Percentiles rank a stretch among this genome's conserved stretches.
Conservation (phyloP, 2,329 filamentous ascomycete genomes). For the Fusarium tjaetaba region DNA sequence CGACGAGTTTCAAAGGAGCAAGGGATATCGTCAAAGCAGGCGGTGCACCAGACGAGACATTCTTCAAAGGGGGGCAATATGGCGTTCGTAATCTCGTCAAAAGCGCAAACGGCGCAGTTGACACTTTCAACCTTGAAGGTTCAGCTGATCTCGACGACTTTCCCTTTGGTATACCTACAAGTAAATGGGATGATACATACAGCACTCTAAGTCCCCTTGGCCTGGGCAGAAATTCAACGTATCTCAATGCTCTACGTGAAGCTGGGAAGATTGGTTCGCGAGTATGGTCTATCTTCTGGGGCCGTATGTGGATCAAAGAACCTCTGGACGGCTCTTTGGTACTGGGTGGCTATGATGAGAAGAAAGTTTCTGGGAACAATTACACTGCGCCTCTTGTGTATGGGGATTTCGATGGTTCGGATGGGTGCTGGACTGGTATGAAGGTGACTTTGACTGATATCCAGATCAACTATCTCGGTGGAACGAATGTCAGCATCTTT, state of each 20-base stretch:
- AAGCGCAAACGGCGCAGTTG: conserved; percentile 36
- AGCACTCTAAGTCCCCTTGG: conserved; percentile 44
- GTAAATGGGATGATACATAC: conserved; percentile 43
- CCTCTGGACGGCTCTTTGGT: conserved; percentile 46
- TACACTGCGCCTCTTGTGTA: conserved; percentile 40
- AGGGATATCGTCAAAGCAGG: conserved; percentile 30
- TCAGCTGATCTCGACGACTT: conserved; percentile 3
- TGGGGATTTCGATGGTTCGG: conserved; percentile 17
- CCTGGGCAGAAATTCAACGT: conserved; percentile 46
- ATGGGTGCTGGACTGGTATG: conserved; percentile 39
- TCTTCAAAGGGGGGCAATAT: conserved; percentile 27
- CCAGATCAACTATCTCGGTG: conserved; percentile 43
- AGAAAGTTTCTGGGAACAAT: conserved; percentile 45
- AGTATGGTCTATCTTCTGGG: conserved; percentile 52
- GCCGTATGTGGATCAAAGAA: conserved; percentile 43
- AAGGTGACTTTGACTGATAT: conserved; percentile 37
- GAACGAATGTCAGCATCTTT: conserved; percentile 42
- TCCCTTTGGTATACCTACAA: conserved; percentile 43
- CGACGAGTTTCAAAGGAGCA: conserved; percentile 17
- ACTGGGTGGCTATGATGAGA: conserved; percentile 48
- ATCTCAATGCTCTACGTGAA: conserved; percentile 39
- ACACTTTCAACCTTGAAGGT: conserved; percentile 20
- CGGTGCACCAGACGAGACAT: conserved; percentile 22
- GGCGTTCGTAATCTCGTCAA: conserved; percentile 38
- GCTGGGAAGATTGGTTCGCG: conserved; percentile 41